These are phyloP conservation scores for Eragrostis curvula DNA, from an alignment of 176 grass and related monocot species.

Conservation along the genomic window DNA sequence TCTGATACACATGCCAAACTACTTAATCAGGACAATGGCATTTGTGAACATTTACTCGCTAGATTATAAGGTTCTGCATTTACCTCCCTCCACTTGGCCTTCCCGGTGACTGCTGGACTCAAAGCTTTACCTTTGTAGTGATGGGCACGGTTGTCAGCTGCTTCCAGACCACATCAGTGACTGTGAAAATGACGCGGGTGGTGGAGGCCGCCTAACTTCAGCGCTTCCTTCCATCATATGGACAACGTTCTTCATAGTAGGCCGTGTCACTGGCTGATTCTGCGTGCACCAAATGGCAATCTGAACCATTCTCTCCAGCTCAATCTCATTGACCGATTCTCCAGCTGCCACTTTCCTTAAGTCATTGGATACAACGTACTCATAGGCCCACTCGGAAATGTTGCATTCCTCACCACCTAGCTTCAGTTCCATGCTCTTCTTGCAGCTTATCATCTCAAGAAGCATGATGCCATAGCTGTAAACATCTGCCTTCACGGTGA, in stretches of 20 bases:
- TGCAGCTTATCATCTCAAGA: constrained; percentile 58
- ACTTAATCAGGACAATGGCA: not conserved
- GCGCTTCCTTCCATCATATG: constrained; percentile 57
- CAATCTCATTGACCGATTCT: constrained; percentile 30
- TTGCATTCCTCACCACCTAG: constrained; percentile 35
- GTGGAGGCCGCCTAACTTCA: constrained; percentile 45
- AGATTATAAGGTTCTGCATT: not conserved
- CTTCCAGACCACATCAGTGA: constrained; percentile 1
- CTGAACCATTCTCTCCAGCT: constrained; percentile 50
- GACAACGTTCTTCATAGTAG: constrained; percentile 48
- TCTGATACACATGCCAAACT: not conserved
- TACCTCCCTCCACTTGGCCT: not conserved
- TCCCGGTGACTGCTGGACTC: not conserved
- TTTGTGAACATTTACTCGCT: not conserved
- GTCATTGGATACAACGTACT: constrained; percentile 15
- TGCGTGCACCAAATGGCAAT: constrained; percentile 62
- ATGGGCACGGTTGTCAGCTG: not conserved
- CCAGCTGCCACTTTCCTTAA: constrained; percentile 39
- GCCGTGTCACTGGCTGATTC: constrained; percentile 46
- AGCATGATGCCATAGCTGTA: constrained; percentile 64
- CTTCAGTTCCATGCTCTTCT: constrained; percentile 49
- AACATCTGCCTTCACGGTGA: constrained; percentile 53
- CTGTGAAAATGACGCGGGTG: constrained; percentile 33
- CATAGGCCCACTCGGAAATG: constrained; percentile 42
- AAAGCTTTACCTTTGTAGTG: not conserved